Base-by-base conservation (phyloP, 2,329 filamentous ascomycete genomes). In the Aspergillus novofumigatus region DNA sequence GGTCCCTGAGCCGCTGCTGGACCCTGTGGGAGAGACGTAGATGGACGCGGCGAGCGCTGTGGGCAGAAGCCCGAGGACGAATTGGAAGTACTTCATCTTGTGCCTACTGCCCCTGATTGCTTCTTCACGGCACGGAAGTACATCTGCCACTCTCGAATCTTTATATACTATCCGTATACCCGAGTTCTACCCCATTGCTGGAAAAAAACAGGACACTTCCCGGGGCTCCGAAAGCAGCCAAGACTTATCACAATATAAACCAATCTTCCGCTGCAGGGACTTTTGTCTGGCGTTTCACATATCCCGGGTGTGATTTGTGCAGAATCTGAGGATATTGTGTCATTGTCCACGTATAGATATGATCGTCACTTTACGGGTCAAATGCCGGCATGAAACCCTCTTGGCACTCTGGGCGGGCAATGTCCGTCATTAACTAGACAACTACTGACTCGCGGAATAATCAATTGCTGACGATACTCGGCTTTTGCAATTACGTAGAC, bases 11-110 rank as follows among this genome's bases (percentile, higher is more conserved):
- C 53, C 61, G 17, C 35, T 41, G 41, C 59, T 59, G 2, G 61
- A 61, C 8, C 61, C 61, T 2, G 44, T 50, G 8, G 61, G 53
- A 4, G 59, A 61, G 47, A 63, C 61, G 41, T 63, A 63, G 25
- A 63, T 54, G 20, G 61, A 57, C 4, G 53, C 55, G 3, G 57
- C 59, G 3, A 56, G 45, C 2, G 45, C 41, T 1, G 51, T 29
- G 20, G 52, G 51, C 21, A 57, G 38, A 21, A 54, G 32, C 32
- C 26, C 44, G 10, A 38, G 44, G 42, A 57, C 1, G 1, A 29
- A 38, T 11, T 11, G 47, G 25, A 44, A n/a, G 8, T 45, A 54
- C 10, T 41, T 58, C 49, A 51, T 55, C 29, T 26, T 23, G 23
- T 23, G 23, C 23, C 23, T 23, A 3, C 49, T 53, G 32, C 8